Base-by-base conservation (phyloP, 1,139 yeast species). In the Suhomyces panamericanus region DNA sequence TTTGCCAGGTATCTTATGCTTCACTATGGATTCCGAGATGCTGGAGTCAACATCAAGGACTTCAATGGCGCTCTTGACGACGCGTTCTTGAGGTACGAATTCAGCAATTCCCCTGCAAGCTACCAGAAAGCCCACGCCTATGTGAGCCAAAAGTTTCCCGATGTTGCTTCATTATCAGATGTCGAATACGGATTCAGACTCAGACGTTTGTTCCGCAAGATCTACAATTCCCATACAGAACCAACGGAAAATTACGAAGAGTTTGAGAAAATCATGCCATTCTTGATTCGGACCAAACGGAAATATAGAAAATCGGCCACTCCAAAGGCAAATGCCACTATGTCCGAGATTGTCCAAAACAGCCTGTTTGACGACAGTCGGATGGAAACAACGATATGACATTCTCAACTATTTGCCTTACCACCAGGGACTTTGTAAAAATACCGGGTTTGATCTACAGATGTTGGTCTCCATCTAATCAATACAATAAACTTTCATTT, bases 21-120 rank as follows among this genome's bases (percentile, higher is more conserved):
- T 6, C 61, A 59, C 36, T 59, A 58, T 41, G 61, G 61, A 7
- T 51, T 55, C 32, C 44, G 53, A 11, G 44, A 47, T 12, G 32
- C 43, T 6, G 47, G 42, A 10, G 46, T 44, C 6, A 42, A 52
- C 22, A 15, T 48, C 12, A 44, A 44, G 13, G 47, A 41, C 5
- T 48, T 56, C 27, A 49, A 52, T 31, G 26, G 39, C 10, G 48
- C 49, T 8, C 53, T 58, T 31, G 56, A 57, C 35, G 46, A 50
- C 32, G 54, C 56, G 1, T 59, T 47, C 36, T 32, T 38, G 22
- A 32, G 42, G 17, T 40, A 45, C 33, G 42, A 43, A 37, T 38
- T 35, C 26, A 38, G 35, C 13, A 36, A 34, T 36, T 16, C 41
- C 13, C 40, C 43, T 3, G 16, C 40, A 32, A 22, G 41, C 29